Evolutionary conservation across 805 yeast genomes (phyloP).

Genomic region (Candida ascalaphidarum): DNA sequence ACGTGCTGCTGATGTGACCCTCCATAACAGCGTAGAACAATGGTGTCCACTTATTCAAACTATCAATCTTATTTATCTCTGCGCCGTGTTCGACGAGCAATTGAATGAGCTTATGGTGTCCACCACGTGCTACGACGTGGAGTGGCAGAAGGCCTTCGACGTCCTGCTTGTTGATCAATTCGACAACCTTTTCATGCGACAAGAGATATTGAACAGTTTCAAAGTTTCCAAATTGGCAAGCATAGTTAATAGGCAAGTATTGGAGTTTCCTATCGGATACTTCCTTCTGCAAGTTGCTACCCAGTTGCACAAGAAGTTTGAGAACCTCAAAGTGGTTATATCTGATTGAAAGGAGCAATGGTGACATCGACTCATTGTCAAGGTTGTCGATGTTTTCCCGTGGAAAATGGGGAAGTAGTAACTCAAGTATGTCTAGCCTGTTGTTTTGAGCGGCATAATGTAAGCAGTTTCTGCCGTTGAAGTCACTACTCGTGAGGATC

Average conservation of each 20-base stretch:
- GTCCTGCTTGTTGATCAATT: conserved; percentile 44
- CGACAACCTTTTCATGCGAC: conserved; percentile 20
- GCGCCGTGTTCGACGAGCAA: conserved; percentile 63
- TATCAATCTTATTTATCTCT: conserved; percentile 71
- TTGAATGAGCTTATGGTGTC: conserved; percentile 62
- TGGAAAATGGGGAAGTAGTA: conserved; percentile 31
- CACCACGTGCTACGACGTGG: conserved; percentile 83
- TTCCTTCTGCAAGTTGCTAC: conserved; percentile 32
- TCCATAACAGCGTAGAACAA: conserved; percentile 83
- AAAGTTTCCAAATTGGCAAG: conserved; percentile 78
- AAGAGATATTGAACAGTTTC: conserved; percentile 61
- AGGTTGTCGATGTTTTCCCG: conserved; percentile 35
- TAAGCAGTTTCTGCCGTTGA: conserved; percentile 71
- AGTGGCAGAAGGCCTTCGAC: conserved; percentile 87
- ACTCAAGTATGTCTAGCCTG: conserved; percentile 33
- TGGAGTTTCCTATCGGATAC: conserved; percentile 46
- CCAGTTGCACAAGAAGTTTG: conserved; percentile 21
- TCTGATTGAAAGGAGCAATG: conserved; percentile 71
- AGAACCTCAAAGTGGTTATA: conserved; percentile 46
- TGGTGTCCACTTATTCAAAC: conserved; percentile 90
- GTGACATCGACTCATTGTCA: conserved; percentile 75
- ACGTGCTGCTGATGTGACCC: conserved; percentile 67
- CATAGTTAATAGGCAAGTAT: conserved; percentile 73
- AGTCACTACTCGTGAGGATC: conserved; percentile 39
- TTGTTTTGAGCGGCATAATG: conserved; percentile 74